Evolutionary conservation across 768 basidiomycete species (phyloP), one percentile per base, ranked within the genome.

Genomic region (Suillus spraguei): DNA sequence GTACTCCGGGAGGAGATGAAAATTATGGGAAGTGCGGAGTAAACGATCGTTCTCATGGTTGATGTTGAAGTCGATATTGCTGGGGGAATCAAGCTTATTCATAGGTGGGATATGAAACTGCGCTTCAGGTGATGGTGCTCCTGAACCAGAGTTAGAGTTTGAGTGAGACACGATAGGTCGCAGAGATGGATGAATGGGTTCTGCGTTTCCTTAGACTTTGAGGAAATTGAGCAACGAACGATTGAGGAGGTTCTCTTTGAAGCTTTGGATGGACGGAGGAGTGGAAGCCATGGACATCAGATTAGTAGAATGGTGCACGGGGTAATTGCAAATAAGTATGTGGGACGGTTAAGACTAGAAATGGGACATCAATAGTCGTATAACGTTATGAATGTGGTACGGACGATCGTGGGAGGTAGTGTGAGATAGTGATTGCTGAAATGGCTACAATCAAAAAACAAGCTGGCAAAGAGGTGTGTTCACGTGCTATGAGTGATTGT

Each of bases 181-280:
- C n/a, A 66, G 67, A 35, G 67, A 32, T 17, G 70, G 36, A 38
- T 59, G 81, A 62, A 81, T 72, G 53, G 89, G 89, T 75, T 92
- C 90, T 62, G 90, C 84, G 84, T 92, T 90, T 58, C 88, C 91
- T 77, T 91, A 87, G 61, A 87, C 90, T 84, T 93, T 87, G 72
- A 94, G 84, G 46, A 87, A 89, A 76, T 91, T 92, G 68, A 94
- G 79, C 64, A 94, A 83, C 62, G 91, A 92, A 74, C 88, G 88
- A 81, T 93, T 94, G 73, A 94, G 91, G 70, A 87, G 87, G 77
- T 90, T 90, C 85, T 94, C 91, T 70, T 77, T 72, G 38, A 73
- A 66, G 67, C 78, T 80, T 70, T 77, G 79, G 52, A 32, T 53
- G 49, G 59, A 65, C 67, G 64, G 67, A 70, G 73, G 66, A 76